Base-by-base conservation (phyloP, 768 basidiomycete genomes). In the Phanerochaete sordida region DNA sequence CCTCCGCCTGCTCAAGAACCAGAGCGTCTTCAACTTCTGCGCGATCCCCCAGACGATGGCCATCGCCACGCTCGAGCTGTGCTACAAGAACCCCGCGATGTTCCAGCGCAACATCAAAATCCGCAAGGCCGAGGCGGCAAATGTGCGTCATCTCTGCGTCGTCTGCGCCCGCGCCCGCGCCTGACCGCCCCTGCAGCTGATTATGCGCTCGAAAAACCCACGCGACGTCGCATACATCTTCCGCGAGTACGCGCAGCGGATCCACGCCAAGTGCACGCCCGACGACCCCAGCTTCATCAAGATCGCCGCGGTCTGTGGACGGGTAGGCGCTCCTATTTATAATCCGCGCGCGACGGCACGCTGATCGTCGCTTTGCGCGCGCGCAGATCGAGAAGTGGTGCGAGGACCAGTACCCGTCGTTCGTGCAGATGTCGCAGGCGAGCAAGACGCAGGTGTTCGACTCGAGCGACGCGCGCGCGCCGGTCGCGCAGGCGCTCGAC, bases 11-110 rank as follows among this genome's bases (percentile, higher is more conserved):
- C 77, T 98, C 68, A 88, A 84, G 72, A 95, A 91, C 75, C 95
- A 98, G 76, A 90, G 82, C 58, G 87, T 97, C 21, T 98, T 98
- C 81, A 91, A 91, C 70, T 98, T 98, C 74, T 94, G 92, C 65
- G 93, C 96, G 0, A 91, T 98, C 60, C 96, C 96, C 6, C 91
- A 88, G 19, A 83, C 88, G 13, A 98, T 98, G 95, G 95, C 96
- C 0, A 88, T 99, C 64, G 95, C 96, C 11, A 98, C 96, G 8
- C 81, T 99, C 23, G 84, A 88, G 52, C 73, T 92, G 48, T 96
- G 94, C 73, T 98, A 95, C 77, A 95, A 93, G 91, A 98, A 98
- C 75, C 83, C 84, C 8, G 77, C 76, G 8, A 90, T 98, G 82
- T 85, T 98, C 74, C 81, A 88, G 64, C 75, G 81, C 67, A 95